Evolutionary conservation across 2,329 filamentous ascomycete species (phyloP), one percentile per base, ranked within the genome.

Genomic region (Chaetomiaceae sp.): DNA sequence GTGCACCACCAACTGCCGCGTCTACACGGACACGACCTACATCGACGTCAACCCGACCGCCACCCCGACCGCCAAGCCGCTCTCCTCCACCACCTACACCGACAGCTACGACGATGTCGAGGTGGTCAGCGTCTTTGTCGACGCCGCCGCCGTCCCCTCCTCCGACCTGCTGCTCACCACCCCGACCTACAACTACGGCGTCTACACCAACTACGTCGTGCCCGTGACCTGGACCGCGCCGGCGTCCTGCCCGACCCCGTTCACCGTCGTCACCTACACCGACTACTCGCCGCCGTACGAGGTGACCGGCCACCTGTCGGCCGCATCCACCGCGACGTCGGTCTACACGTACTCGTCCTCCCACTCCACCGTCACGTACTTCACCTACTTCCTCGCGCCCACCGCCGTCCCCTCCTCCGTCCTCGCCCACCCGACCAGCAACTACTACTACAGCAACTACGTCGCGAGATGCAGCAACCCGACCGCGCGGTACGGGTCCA

Each of bases 231-330:
- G 36, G 22, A 60, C 59, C 0, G 61, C 61, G 1, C 61, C 61
- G 1, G 12, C 53, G 1, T 56, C 55, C 4, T 63, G 60, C 49
- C 56, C 58, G 4, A 62, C 60, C 6, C 47, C 55, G 4, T 63
- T 63, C 38, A 60, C 54, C 7, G 51, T 61, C 22, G 49, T 40
- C 1, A 58, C 56, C 11, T 36, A 36, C 41, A 43, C 38, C 7
- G 6, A 12, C 15, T 38, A 57, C 20, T 30, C 43, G 22, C n/a
- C 59, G 9, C 49, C 47, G 30, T 40, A 38, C 34, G 42, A 37
- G 10, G 42, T 60, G 18, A 54, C 51, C 6, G 49, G 46, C 49
- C 43, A 49, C 20, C 1, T 52, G 12, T 20, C 38, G 9, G 33
- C 38, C 8, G 34, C 14, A 7, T 44, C 41, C 14, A 50, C 49